Percentiles rank a stretch among this genome's conserved stretches.
Conservation (phyloP, 331 rosid species). For the Rosa hybrid region DNA sequence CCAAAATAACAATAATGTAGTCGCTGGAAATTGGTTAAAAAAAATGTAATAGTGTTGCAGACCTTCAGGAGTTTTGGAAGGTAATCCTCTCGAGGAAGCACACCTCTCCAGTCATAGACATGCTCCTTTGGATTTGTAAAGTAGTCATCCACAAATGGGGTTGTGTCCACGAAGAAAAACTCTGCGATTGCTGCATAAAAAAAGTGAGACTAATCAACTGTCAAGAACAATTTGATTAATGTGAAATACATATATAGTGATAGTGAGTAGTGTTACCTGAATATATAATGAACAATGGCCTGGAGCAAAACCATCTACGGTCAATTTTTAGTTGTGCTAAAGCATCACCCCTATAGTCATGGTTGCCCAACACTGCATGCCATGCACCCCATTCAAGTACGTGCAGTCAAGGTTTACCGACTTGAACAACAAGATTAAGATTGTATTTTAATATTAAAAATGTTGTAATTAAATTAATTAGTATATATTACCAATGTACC, state of each 20-base stretch:
- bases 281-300: conserved; percentile 52
- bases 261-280: conserved; percentile 38
- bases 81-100: conserved; percentile 55
- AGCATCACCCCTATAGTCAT: conserved; percentile 80
- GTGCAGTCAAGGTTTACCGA: not conserved
- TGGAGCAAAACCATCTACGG: conserved; percentile 63
- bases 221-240: not conserved
- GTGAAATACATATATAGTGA: not conserved
- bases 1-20: not conserved
- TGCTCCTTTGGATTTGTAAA: conserved; percentile 46
- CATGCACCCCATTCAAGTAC: not conserved
- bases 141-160: conserved; percentile 65
- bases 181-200: conserved; percentile 50
- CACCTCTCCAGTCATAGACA: conserved; percentile 70
- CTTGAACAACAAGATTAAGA: not conserved
- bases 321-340: conserved; percentile 72
- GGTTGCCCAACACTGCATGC: conserved; percentile 75
- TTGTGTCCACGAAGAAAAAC: conserved; percentile 82
- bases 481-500: conserved; percentile 57
- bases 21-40: not conserved
- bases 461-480: not conserved
- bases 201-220: not conserved
- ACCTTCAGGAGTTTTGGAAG: conserved; percentile 59
- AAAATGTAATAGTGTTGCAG: not conserved
- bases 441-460: not conserved